Percentiles rank a stretch among this genome's conserved stretches.
phyloP scores from a whole-genome alignment of 1,139 yeast genomes.

The Pneumocystis jirovecii region DNA sequence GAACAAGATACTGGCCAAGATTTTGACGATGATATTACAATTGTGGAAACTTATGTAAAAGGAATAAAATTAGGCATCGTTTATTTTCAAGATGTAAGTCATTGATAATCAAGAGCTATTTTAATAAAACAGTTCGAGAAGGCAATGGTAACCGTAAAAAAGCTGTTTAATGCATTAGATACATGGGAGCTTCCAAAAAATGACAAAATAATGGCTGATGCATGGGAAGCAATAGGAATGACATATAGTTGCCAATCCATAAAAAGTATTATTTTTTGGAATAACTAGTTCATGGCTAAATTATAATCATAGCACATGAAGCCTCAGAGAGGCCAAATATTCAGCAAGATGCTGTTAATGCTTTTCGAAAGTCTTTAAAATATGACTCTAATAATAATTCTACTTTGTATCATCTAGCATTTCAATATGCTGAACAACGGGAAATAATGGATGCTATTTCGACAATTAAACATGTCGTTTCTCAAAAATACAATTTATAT shows the following conservation, averaged over 20 bases:
- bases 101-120: neutral
- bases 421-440: neutral
- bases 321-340: neutral
- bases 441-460: neutral
- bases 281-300: neutral
- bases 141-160: neutral
- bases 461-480: neutral
- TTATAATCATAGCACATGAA: neutral
- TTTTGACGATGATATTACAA: neutral
- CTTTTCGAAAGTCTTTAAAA: neutral
- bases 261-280: neutral
- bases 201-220: neutral
- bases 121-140: neutral
- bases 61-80: neutral
- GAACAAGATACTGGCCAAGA: neutral
- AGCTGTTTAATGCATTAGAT: neutral
- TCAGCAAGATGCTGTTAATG: neutral
- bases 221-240: neutral
- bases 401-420: neutral
- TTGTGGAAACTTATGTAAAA: neutral
- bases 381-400: neutral
- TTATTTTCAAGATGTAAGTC: neutral
- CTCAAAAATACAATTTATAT: neutral
- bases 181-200: neutral
- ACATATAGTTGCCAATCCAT: neutral